These are phyloP conservation scores for Rhizopus stolonifer DNA, from an alignment of 371 early-diverging fungal species.

Conservation along the genomic window DNA sequence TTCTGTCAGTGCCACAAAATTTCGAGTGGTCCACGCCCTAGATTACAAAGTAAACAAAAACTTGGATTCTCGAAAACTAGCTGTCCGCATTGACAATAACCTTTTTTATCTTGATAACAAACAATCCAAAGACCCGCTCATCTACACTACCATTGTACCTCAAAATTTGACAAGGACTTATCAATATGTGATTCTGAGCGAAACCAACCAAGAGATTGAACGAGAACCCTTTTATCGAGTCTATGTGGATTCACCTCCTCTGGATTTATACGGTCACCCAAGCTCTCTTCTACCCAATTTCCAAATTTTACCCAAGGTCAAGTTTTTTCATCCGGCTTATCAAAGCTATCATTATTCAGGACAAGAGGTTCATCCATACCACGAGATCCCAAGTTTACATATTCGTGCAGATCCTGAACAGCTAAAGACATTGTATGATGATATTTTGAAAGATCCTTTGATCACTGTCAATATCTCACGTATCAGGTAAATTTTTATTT, in stretches of 20 bases:
- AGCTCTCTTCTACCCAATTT: not conserved
- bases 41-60: not conserved
- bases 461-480: slow-evolving; percentile 31
- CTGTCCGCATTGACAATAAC: slow-evolving; percentile 16
- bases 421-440: slow-evolving; percentile 15
- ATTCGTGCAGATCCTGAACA: slow-evolving; percentile 18
- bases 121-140: slow-evolving; percentile 16
- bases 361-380: slow-evolving; percentile 14
- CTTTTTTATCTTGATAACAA: slow-evolving; percentile 11
- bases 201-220: slow-evolving; percentile 10
- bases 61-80: slow-evolving; percentile 9
- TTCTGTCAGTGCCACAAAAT: not conserved
- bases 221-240: slow-evolving; percentile 26
- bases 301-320: not conserved
- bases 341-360: not conserved
- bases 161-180: slow-evolving; percentile 8
- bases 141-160: slow-evolving; percentile 23
- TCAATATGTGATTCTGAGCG: slow-evolving; percentile 23
- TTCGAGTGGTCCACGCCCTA: slow-evolving; percentile 2
- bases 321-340: not conserved
- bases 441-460: slow-evolving; percentile 25
- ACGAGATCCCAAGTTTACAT: slow-evolving; percentile 34
- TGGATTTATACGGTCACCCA: slow-evolving; percentile 27
- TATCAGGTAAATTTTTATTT: slow-evolving; percentile 29
- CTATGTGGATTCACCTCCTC: not conserved